Evolutionary conservation across 805 yeast species (phyloP), one percentile per base, ranked within the genome.

Genomic region (Saturnispora besseyi): DNA sequence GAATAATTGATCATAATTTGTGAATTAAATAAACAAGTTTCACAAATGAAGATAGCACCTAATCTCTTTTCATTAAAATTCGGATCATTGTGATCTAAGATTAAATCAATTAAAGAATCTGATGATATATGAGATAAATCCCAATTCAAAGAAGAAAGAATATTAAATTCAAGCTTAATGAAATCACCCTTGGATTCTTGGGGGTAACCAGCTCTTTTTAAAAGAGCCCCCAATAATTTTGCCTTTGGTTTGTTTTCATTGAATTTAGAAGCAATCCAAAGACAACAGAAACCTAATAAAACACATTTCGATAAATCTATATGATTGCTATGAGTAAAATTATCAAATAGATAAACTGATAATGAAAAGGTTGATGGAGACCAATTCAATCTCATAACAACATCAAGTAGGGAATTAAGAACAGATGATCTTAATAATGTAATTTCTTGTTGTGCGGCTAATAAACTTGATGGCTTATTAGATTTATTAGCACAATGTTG

Each of bases 101-200:
- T 73, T 47, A 82, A 62, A 58, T 84, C 87, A 50, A 83, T 68
- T 57, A 81, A 81, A 11, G 76, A 67, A 62, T 83, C 89, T 56
- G 78, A 75, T 3, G 86, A 79, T 24, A 87, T 79, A 32, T 74
- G 68, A 46, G 78, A 73, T 34, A 83, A 67, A 54, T 76, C 72
- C 91, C 91, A 85, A 49, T 78, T 70, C 53, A 85, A 68, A 5
- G 79, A 71, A 58, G 76, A 78, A 51, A 84, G 68, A 41, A 85
- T 73, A 57, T 81, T 82, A 51, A 80, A 72, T 62, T 85, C 95
- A 79, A 83, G 79, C 59, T 79, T 81, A 51, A 80, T 67, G 59
- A 84, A 65, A n/a, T 57, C 58, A 3, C 47, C 40, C 31, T 61
- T 60, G 2, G 56, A 44, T 29, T 54, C 55, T 11, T 55, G 45